Percentiles rank a stretch among this genome's conserved stretches.
Conservation (phyloP, 2,329 filamentous ascomycete species). For the Xylaria sp. region DNA sequence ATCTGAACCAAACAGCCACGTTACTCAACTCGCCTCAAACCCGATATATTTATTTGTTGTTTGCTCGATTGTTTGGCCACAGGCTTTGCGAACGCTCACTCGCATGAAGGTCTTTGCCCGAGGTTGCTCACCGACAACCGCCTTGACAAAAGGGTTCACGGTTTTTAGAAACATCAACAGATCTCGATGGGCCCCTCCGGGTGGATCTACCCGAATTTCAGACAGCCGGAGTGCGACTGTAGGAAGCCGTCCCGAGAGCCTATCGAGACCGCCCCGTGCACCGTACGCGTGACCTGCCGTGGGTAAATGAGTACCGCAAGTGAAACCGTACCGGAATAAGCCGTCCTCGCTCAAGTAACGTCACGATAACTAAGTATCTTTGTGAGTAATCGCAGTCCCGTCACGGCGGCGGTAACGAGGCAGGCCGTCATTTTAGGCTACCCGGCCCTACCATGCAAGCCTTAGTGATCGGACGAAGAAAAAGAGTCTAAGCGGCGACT, state of each 20-base stretch:
- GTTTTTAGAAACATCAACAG: conserved; percentile 1
- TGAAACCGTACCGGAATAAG: no score
- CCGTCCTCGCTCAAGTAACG: no score
- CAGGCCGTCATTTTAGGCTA: background rate
- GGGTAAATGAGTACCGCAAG: no score
- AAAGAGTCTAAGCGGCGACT: background rate
- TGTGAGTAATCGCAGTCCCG: background rate
- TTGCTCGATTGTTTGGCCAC: no score
- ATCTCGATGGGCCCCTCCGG: conserved; percentile 8
- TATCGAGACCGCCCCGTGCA: conserved; percentile 4
- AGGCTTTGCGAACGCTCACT: no score
- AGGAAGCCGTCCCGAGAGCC: conserved; percentile 25
- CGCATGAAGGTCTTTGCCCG: background rate
- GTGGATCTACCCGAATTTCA: conserved; percentile 13
- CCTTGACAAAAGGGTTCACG: conserved; percentile 7
- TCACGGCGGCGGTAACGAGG: background rate
- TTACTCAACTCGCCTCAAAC: no score
- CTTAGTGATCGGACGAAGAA: background rate
- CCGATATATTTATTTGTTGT: no score
- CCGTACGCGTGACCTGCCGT: background rate
- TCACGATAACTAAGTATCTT: background rate
- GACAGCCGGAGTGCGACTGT: conserved; percentile 11
- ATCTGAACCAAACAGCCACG: no score
- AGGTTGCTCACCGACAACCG: conserved; percentile 21
- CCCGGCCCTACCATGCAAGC: background rate